phyloP scores from a whole-genome alignment of 805 yeast species.

The Phaffomyces thermotolerans region DNA sequence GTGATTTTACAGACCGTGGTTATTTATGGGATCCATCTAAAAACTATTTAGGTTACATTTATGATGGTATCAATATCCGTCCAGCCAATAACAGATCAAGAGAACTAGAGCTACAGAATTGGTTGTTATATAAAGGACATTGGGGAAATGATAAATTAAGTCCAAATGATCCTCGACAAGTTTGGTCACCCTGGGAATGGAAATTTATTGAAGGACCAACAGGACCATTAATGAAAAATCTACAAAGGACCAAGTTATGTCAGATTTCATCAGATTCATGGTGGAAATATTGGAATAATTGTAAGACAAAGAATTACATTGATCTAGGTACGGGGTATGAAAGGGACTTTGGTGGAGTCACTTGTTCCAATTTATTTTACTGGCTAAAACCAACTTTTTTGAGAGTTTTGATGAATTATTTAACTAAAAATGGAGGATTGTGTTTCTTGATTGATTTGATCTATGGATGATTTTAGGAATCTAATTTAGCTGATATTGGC shows the following conservation, averaged over 20 bases:
- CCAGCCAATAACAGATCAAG: constrained; percentile 29
- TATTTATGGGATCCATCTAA: constrained; percentile 89
- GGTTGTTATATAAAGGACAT: constrained; percentile 76
- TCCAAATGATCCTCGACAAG: constrained; percentile 69
- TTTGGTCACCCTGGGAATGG: constrained; percentile 85
- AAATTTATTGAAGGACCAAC: constrained; percentile 86
- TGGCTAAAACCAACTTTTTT: constrained; percentile 47
- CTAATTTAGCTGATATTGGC: background rate
- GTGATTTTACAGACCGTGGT: constrained; percentile 93
- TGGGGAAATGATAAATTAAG: constrained; percentile 85
- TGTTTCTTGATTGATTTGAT: constrained; percentile 47
- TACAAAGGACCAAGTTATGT: constrained; percentile 65
- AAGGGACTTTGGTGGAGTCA: constrained; percentile 57
- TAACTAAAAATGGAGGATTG: constrained; percentile 58
- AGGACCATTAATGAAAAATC: constrained; percentile 80
- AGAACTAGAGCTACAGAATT: constrained; percentile 31
- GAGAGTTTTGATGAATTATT: constrained; percentile 36
- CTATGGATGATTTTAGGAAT: constrained; percentile 32
- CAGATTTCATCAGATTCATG: constrained; percentile 62
- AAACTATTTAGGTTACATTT: constrained; percentile 77
- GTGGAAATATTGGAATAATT: constrained; percentile 87
- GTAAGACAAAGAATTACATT: constrained; percentile 67
- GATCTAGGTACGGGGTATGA: constrained; percentile 87
- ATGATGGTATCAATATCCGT: constrained; percentile 49
- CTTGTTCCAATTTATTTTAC: constrained; percentile 63